Base-by-base conservation (phyloP, 208 protist genomes). In the Trypanosoma cruzi region DNA sequence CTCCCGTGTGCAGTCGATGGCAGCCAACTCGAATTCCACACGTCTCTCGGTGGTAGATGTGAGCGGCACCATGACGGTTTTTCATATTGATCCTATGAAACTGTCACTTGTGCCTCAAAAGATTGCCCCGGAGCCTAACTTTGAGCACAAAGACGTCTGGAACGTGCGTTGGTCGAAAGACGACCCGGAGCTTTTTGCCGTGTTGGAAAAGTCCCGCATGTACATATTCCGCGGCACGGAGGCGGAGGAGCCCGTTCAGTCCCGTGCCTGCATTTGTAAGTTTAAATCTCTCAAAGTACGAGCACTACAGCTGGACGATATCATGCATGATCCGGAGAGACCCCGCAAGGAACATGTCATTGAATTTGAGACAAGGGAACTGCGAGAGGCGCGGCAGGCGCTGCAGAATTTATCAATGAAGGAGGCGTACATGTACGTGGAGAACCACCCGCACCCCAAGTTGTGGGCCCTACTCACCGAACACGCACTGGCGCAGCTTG, bases 131-230 rank as follows among this genome's bases (percentile, higher is more conserved):
- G 14, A 93, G 22, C 75, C 78, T 1, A 71, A 79, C 40, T 86
- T 98, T 49, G 95, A 98, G 81, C 84, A 93, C 11, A 98, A 98
- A 75, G 97, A 98, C 55, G 95, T 97, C 16, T 99, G 98, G 98
- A 88, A 93, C 76, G 56, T 98, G 60, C 64, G 70, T 52, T 99
- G 97, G 97, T 85, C 94, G 42, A 65, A 77, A 4, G 98, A 99
- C 73, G 91, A 98, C 74, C 94, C 96, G 13, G 68, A 92, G 56
- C 84, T 95, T 37, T 88, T 99, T 54, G 97, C 93, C 26, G 80
- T 98, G 57, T 98, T 99, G 96, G 97, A 98, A 81, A 98, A 97
- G 80, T 97, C 97, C 29, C 83, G 94, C 60, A 93, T 98, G 89
- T 94, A 92, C 66, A 86, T 99, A 56, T 98, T 98, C 73, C 68